Percentiles rank a stretch among this genome's conserved stretches.
Evolutionary conservation across 2,329 filamentous ascomycete genomes (phyloP).

Genomic region (Lachnellula arida): DNA sequence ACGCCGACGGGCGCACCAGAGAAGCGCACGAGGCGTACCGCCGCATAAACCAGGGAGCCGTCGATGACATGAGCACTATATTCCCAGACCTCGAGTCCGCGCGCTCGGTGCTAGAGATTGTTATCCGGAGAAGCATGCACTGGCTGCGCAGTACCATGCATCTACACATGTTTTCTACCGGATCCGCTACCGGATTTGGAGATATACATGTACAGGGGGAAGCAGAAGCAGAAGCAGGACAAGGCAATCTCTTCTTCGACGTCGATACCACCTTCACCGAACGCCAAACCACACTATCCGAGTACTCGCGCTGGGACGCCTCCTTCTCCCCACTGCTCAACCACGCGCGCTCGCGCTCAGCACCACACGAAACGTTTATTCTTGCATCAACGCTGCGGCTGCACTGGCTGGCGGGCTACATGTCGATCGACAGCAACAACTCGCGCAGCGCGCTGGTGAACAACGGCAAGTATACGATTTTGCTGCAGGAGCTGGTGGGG

Average conservation of each 20-base stretch:
- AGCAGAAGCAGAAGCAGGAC: not conserved
- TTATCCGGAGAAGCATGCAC: constrained; percentile 23
- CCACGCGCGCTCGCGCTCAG: constrained; percentile 7
- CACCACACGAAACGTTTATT: constrained; percentile 12
- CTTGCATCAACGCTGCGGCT: constrained; percentile 15
- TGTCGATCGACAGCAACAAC: constrained; percentile 18
- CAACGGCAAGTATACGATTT: constrained; percentile 6
- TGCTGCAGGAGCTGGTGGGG: constrained; percentile 15
- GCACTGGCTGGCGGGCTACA: constrained; percentile 21
- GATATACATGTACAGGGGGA: no score
- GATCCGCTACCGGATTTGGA: no score
- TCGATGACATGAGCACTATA: constrained; percentile 20
- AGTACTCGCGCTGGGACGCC: constrained; percentile 24
- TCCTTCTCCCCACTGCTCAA: constrained; percentile 20
- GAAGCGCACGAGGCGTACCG: constrained; percentile 19
- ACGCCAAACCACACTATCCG: constrained; percentile 15
- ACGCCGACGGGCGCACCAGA: constrained; percentile 13
- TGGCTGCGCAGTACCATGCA: constrained; percentile 24
- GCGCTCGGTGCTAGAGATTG: constrained; percentile 13
- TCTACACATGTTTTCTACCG: constrained; percentile 15
- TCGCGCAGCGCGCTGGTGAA: constrained; percentile 10
- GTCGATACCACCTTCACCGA: constrained; percentile 21
- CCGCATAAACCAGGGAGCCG: constrained; percentile 10
- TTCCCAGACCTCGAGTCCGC: constrained; percentile 17
- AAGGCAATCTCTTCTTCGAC: constrained; percentile 16